These are phyloP conservation scores for Borealophlyctis nickersoniae DNA, from an alignment of 192 early-diverging fungal genomes.

Conservation along the genomic window DNA sequence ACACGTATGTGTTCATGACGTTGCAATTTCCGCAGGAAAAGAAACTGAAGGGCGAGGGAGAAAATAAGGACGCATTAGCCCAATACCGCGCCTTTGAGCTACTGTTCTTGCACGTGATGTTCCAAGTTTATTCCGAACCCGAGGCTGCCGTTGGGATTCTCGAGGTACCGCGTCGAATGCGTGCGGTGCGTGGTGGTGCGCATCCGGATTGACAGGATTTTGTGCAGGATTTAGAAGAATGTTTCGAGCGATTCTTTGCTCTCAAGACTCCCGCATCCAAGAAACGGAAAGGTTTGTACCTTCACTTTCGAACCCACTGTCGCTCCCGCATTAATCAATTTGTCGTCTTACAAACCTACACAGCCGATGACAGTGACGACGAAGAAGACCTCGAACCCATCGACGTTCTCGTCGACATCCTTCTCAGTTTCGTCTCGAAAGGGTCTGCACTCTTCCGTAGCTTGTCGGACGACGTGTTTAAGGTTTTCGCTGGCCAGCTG, in stretches of 20 bases:
- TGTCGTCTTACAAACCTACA: no score
- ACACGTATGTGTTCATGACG: no score
- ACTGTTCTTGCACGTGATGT: constrained; percentile 65
- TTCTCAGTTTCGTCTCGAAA: constrained; percentile 84
- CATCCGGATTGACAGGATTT: no score
- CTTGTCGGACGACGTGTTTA: constrained; percentile 81
- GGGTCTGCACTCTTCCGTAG: constrained; percentile 71
- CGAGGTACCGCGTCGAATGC: no score
- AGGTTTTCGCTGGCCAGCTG: constrained; percentile 70
- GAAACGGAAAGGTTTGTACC: constrained; percentile 27
- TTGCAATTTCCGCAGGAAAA: no score
- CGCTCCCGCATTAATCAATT: no score
- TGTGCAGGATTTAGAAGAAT: constrained; percentile 73
- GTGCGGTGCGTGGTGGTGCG: no score
- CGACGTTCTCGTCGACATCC: constrained; percentile 92
- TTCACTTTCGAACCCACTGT: no score
- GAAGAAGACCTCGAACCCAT: constrained; percentile 72
- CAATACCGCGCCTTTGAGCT: constrained; percentile 69
- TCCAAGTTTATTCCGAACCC: constrained; percentile 64
- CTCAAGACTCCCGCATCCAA: constrained; percentile 32
- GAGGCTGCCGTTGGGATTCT: constrained; percentile 61
- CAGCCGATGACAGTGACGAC: constrained; percentile 14
- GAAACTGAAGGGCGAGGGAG: not conserved
- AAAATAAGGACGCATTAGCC: constrained; percentile 40
- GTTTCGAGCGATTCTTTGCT: constrained; percentile 66